Evolutionary conservation across 768 basidiomycete genomes (phyloP).

Genomic region (Suillus sp.): DNA sequence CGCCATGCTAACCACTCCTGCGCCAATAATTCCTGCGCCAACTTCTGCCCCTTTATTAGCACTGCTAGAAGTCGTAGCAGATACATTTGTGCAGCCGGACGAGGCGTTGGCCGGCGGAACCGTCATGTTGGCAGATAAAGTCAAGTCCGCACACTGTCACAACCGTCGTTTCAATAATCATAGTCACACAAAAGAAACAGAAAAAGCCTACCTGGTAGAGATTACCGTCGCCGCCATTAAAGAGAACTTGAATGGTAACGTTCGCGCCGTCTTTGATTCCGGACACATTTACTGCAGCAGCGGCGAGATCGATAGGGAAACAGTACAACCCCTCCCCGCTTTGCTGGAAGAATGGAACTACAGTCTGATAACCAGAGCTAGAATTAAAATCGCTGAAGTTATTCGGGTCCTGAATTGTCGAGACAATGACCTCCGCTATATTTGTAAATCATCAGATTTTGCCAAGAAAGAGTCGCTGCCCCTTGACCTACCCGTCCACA

Average conservation of each 20-base stretch:
- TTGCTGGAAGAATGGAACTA: slow-evolving; percentile 51
- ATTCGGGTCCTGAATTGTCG: slow-evolving; percentile 58
- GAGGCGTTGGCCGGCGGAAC: slow-evolving; percentile 47
- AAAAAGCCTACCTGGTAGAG: slow-evolving; percentile 61
- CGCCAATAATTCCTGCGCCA: slow-evolving; percentile 13
- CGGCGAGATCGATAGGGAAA: slow-evolving; percentile 62
- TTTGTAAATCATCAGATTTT: slow-evolving; percentile 5
- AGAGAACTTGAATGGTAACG: slow-evolving; percentile 72
- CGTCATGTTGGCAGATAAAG: slow-evolving; percentile 55
- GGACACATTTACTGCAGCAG: slow-evolving; percentile 45
- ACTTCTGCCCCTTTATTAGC: slow-evolving; percentile 20
- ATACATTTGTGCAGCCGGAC: slow-evolving; percentile 36
- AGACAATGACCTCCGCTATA: slow-evolving; percentile 55
- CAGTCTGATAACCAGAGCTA: slow-evolving; percentile 34
- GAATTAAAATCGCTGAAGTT: slow-evolving; percentile 65
- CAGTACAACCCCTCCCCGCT: slow-evolving; percentile 65
- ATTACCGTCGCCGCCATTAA: slow-evolving; percentile 67
- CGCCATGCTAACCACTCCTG: slow-evolving; percentile 6
- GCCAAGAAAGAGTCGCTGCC: background rate
- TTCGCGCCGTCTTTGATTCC: slow-evolving; percentile 64
- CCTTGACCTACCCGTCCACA: slow-evolving; percentile 54
- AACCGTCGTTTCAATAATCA: slow-evolving; percentile 3
- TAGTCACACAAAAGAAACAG: background rate
- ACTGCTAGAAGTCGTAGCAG: slow-evolving; percentile 19
- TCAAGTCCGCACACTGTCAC: slow-evolving; percentile 76